A percentile compares a stretch with the other conserved stretches of the same genome.
phyloP scores from a whole-genome alignment of 495 filamentous ascomycete genomes.

The Echria macrotheca region DNA sequence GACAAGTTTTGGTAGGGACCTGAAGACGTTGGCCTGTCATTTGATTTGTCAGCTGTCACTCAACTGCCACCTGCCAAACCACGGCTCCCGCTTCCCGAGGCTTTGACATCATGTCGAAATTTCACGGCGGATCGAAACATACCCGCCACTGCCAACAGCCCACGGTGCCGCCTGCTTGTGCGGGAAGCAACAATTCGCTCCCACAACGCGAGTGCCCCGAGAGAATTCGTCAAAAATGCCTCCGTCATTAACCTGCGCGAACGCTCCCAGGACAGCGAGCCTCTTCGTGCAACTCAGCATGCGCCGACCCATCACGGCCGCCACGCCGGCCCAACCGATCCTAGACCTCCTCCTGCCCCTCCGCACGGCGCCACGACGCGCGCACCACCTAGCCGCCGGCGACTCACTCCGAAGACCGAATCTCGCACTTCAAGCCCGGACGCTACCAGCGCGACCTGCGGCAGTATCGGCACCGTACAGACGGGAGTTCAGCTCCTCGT shows the following conservation, averaged over 20 bases:
- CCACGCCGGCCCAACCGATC: slow-evolving; percentile 15
- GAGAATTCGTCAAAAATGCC: too few relatives aligned
- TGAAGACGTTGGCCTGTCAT: too few relatives aligned
- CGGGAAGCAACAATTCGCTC: too few relatives aligned
- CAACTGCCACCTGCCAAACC: not conserved
- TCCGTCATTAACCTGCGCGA: slow-evolving; percentile 30
- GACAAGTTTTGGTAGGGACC: too few relatives aligned
- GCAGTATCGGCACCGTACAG: too few relatives aligned
- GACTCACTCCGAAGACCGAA: too few relatives aligned
- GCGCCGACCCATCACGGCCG: slow-evolving; percentile 18
- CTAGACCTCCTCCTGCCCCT: slow-evolving; percentile 33
- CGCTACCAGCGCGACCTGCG: too few relatives aligned
- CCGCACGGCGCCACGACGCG: not conserved
- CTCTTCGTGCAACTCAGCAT: slow-evolving; percentile 37
- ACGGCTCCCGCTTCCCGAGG: too few relatives aligned
- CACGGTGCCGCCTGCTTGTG: not conserved
- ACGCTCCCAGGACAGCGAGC: slow-evolving; percentile 32
- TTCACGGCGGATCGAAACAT: slow-evolving; percentile 21
- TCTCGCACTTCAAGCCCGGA: too few relatives aligned
- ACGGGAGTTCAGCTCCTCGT: slow-evolving; percentile 31
- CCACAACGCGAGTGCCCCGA: too few relatives aligned
- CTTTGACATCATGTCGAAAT: slow-evolving; percentile 42
- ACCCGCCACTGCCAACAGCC: slow-evolving; percentile 4
- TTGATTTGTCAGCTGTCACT: slow-evolving; percentile 15
- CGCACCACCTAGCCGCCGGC: not conserved